phyloP scores from a whole-genome alignment of 2,329 filamentous ascomycete genomes.

The Paecilomyces fulvus region DNA sequence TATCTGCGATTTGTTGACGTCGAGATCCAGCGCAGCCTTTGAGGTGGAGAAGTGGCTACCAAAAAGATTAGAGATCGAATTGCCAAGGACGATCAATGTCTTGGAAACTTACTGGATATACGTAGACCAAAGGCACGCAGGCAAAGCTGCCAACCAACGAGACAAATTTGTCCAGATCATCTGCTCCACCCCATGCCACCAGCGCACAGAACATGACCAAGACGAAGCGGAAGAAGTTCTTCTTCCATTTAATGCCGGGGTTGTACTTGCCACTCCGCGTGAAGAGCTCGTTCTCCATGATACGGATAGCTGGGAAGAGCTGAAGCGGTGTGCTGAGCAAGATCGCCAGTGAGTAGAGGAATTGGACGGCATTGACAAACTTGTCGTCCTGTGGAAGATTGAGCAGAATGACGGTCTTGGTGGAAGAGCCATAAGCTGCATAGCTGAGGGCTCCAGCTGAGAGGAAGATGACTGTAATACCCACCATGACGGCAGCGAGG shows the following conservation, averaged over 20 bases:
- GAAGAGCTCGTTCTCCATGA: conserved; percentile 90
- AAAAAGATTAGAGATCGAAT: background rate
- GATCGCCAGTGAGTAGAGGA: conserved; percentile 97
- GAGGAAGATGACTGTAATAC: conserved; percentile 85
- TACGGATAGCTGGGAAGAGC: conserved; percentile 95
- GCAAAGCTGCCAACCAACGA: conserved; percentile 94
- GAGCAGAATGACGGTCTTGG: conserved; percentile 90
- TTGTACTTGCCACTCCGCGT: conserved; percentile 95
- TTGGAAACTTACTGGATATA: conserved; percentile 73
- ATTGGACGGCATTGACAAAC: conserved; percentile 90
- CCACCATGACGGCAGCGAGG: conserved; percentile 82
- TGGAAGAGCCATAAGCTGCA: conserved; percentile 88
- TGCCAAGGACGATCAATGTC: background rate
- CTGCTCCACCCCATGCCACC: conserved; percentile 86
- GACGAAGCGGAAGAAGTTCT: conserved; percentile 93
- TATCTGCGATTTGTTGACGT: conserved; percentile 62
- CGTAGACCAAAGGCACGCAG: conserved; percentile 92
- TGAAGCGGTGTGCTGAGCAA: conserved; percentile 89
- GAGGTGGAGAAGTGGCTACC: conserved; percentile 80
- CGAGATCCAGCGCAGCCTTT: conserved; percentile 64
- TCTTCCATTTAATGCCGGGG: conserved; percentile 98
- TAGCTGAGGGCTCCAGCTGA: conserved; percentile 91
- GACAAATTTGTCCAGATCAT: conserved; percentile 95
- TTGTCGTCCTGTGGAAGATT: conserved; percentile 95
- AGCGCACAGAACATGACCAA: conserved; percentile 77